Base-by-base conservation (phyloP, 1,284 basidiomycete species). In the Leccinum subrobustum region DNA sequence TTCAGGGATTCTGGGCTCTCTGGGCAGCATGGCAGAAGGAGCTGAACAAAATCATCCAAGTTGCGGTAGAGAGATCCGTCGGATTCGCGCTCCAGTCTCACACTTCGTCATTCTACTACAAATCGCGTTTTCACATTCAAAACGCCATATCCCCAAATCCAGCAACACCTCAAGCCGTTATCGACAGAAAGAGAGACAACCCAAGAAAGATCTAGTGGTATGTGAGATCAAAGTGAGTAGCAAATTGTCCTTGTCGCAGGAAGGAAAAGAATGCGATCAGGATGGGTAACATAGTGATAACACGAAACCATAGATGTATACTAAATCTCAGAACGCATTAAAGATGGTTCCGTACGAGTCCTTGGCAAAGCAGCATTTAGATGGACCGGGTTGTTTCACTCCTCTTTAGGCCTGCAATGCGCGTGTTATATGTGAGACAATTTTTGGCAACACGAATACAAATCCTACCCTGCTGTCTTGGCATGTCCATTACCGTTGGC, bases 401-500 rank as follows among this genome's bases (percentile, higher is more conserved):
- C 73, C 53, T 63, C 60, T 52, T 73, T 73, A 20, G 65, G 35
- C 31, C 71, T 73, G 58, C 12, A 52, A 59, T 11, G 50, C n/a
- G 6, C 27, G 7, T 54, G 16, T 58, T 14, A 18, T 4, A 27
- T 3, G 35, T 67, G n/a, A 56, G 59, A 53, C 14, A 12, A 20
- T 4, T 4, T 27, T 4, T 23, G 9, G 29, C 23, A 14, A 3
- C 12, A 54, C 14, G 14, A 52, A 27, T 6, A 56, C n/a, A 16
- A 52, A 27, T 7, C 67, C 23, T 72, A 72, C 74, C 62, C 61
- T 31, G 54, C 60, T 25, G 44, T 47, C 39, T 58, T 56, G 20
- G 50, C 54, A 31, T 80, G 77, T 5, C 73, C 79, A 63, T 75
- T 77, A 31, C 74, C 72, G 37, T 79, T 77, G 7, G 64, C 68